Percentiles rank a stretch among this genome's conserved stretches.
Conservation (phyloP, 2,329 filamentous ascomycete genomes). For the Parastagonospora nodorum region DNA sequence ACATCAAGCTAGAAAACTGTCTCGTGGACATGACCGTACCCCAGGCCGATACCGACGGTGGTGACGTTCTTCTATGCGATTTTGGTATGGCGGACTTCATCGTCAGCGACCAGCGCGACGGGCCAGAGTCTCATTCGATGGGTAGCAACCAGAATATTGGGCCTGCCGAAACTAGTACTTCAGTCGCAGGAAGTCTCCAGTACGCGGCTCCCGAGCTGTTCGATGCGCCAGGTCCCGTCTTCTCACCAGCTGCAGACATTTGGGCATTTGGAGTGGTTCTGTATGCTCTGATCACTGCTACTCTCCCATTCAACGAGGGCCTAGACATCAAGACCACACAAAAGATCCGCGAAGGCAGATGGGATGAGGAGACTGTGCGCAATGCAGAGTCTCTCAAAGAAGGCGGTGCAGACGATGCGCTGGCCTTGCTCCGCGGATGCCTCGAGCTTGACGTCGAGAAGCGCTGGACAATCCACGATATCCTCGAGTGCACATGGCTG, state of each 20-base stretch:
- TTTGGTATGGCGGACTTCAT: constrained; percentile 74
- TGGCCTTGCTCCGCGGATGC: constrained; percentile 65
- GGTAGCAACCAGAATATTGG: constrained; percentile 53
- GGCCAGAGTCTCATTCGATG: constrained; percentile 55
- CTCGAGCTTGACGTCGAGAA: constrained; percentile 60
- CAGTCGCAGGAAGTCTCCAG: constrained; percentile 64
- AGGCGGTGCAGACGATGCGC: constrained; percentile 49
- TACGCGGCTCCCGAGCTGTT: constrained; percentile 59
- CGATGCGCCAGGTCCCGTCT: constrained; percentile 46
- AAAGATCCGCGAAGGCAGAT: constrained; percentile 65
- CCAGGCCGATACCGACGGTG: constrained; percentile 55
- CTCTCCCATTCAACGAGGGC: constrained; percentile 65
- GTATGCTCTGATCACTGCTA: constrained; percentile 64
- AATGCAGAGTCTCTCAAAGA: constrained; percentile 47
- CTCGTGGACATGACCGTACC: constrained; percentile 62
- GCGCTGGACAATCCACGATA: constrained; percentile 63
- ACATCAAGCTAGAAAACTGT: constrained; percentile 73
- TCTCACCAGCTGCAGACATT: constrained; percentile 64
- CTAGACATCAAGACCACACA: constrained; percentile 63
- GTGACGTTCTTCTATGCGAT: constrained; percentile 67
- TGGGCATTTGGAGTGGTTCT: constrained; percentile 71
- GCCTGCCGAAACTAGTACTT: constrained; percentile 61
- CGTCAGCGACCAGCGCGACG: constrained; percentile 58
- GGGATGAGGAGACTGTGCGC: constrained; percentile 59
- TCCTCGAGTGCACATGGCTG: constrained; percentile 63